Evolutionary conservation across 495 filamentous ascomycete genomes (phyloP), one percentile per base, ranked within the genome.

Genomic region (Aspergillus nanangensis): DNA sequence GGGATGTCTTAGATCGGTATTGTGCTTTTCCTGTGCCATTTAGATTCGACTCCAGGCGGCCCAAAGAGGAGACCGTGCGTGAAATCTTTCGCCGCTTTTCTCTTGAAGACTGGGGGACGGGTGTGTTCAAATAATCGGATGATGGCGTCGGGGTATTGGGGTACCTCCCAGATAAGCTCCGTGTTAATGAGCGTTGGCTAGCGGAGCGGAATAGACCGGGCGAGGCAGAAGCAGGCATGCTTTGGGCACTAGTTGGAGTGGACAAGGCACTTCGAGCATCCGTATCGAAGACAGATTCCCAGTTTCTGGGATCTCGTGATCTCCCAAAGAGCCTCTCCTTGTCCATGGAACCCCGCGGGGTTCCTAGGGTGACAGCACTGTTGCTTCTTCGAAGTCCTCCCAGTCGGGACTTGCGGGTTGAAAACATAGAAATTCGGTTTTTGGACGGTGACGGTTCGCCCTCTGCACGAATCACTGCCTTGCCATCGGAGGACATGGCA

Each of bases 231-330:
- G 86, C 84, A 4, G 86, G 88, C 10, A 81, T 84, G 36, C 70
- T 81, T 35, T 83, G 78, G 79, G 60, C 83, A 75, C 69, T 90
- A 9, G 84, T 83, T 48, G 85, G 84, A 4, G 76, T 77, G 7
- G 80, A 86, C 34, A 95, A 63, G 34, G 84, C 80, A 60, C 85
- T 83, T 56, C 82, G 77, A 41, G 79, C 82, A 45, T 88, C 82
- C 7, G 76, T 78, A 55, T 88, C 87, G 58, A 84, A 86, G 66
- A 81, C 84, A 48, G 84, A 85, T 60, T 93, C 86, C 90, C 90
- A 95, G 24, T 82, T 85, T 22, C 86, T 80, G 13, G 87, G 82
- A 62, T 95, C 87, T 25, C 88, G 77, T 33, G 88, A 93, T 31
- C 90, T 78, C 21, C 90, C 89, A 48, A 80, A 71, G 8, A 44